Conservation (phyloP, 2,329 filamentous ascomycete species). For the Epichloe sibirici region DNA sequence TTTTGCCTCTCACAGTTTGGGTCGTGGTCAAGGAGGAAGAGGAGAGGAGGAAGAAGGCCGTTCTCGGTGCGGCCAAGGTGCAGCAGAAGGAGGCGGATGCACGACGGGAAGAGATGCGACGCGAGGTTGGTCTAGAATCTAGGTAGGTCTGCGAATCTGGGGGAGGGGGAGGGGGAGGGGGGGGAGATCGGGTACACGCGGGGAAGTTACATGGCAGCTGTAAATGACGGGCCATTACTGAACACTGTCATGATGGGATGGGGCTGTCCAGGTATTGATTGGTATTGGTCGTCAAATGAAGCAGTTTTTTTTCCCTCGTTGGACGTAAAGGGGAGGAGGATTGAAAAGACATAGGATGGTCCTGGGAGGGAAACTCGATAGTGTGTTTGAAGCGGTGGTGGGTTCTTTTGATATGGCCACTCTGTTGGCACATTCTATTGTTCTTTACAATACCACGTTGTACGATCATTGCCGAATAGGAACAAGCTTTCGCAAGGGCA, state of each 20-base stretch:
- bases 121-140: slow-evolving; percentile 31
- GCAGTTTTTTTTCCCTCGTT: too few species aligned
- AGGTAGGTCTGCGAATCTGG: slow-evolving; percentile 13
- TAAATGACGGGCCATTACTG: too few species aligned
- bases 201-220: background rate
- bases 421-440: background rate
- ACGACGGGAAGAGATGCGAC: slow-evolving; percentile 36
- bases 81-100: slow-evolving; percentile 29
- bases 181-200: background rate
- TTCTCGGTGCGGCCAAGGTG: slow-evolving; percentile 22
- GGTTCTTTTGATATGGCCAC: background rate
- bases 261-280: background rate
- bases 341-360: background rate
- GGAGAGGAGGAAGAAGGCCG: slow-evolving; percentile 27
- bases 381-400: background rate
- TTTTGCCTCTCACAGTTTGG: slow-evolving; percentile 29
- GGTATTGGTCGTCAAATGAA: background rate
- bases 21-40: slow-evolving; percentile 37
- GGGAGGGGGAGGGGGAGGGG: background rate
- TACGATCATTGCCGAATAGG: background rate
- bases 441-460: background rate
- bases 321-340: too few species aligned
- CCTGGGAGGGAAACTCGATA: background rate
- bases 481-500: background rate
- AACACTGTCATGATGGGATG: background rate